Evolutionary conservation across 495 filamentous ascomycete species (phyloP), one percentile per base, ranked within the genome.

Genomic region (Penicillium waksmanii): DNA sequence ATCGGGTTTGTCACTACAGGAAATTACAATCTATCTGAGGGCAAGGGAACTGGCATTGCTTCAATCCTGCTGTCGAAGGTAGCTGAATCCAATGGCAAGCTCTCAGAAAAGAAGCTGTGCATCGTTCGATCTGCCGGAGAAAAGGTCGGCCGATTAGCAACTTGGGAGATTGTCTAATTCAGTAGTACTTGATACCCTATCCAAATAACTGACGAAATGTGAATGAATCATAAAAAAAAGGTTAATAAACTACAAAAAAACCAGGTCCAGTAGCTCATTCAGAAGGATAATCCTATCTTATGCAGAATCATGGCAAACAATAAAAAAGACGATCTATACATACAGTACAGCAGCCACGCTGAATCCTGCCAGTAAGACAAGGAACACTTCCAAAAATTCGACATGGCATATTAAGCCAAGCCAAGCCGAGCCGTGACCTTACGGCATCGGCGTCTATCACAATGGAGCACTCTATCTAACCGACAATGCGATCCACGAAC

Each of bases 1-100:
- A 89, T 98, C 40, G 95, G 95, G 0, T 98, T 96, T 69, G 87
- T 97, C 19, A 97, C 92, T 21, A 89, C 87, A 2, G 95, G 94
- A 2, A 88, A 89, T 51, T 97, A 88, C 62, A 90, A 90, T 62
- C 79, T 97, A 3, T 86, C 85, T 6, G 85, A 92, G 57, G 95
- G 94, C 2, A 82, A 81, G 66, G 88, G 86, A 0, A 87, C 87
- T 21, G 93, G 87, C 0, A 80, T 98, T 57, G 95, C 90, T 0
- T 87, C 82, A 17, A 72, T 97, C 19, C 73, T 83, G 3, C 73
- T 93, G 3, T 74, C 68, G 4, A 90, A 83, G 73, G 84, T 89
- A 23, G 60, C 69, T 50, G 34, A 34, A 13, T 19, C 51, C 40
- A 51, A 68, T 67, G 38, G 64, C 40, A 66, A 77, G 65, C 53